Evolutionary conservation across 2,329 filamentous ascomycete genomes (phyloP), one percentile per base, ranked within the genome.

Genomic region (Lasiodiplodia gonubiensis): DNA sequence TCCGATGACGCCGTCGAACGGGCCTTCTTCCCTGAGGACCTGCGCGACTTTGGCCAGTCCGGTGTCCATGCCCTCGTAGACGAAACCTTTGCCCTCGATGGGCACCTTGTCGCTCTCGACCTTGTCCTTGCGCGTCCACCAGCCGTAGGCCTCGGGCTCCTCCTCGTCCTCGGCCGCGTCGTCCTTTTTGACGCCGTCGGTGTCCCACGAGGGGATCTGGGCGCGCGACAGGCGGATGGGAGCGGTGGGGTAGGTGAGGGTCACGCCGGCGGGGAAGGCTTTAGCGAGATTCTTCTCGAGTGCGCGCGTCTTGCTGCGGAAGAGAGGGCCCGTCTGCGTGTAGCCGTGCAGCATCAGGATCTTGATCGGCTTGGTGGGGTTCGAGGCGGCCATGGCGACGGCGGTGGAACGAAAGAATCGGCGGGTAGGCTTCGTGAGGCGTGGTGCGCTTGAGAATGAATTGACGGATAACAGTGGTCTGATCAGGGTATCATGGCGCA

Each of bases 261-360:
- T 73, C n/a, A 82, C 74, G 35, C 80, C 82, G 1, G 79, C 79
- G 10, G 88, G 86, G 70, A 97, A 90, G 33, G 88, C 82, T 76
- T 97, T 97, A 69, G 83, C 79, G 67, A 97, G 86, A 65, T 90
- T 83, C 79, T 97, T 97, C 73, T 93, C 88, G 1, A 97, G 84
- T 12, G 92, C 92, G 78, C 93, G 92, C 54, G 92, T 96, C 82
- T 97, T 97, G 78, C 90, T 87, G 77, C 88, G 90, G 86, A 97
- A 97, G 70, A 93, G 84, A 4, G 89, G 80, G 4, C 94, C 93
- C 33, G 92, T 96, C 84, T 98, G 94, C 8, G 94, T 97, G 86
- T 89, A 97, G 79, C 94, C 91, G 73, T 85, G 83, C 14, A 85
- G 80, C 82, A 84, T 83, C 68, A 85, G 77, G 69, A 85, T 77